These are phyloP conservation scores for Coelastrella sp. DNA, from an alignment of 139 green algal species.

Conservation along the genomic window DNA sequence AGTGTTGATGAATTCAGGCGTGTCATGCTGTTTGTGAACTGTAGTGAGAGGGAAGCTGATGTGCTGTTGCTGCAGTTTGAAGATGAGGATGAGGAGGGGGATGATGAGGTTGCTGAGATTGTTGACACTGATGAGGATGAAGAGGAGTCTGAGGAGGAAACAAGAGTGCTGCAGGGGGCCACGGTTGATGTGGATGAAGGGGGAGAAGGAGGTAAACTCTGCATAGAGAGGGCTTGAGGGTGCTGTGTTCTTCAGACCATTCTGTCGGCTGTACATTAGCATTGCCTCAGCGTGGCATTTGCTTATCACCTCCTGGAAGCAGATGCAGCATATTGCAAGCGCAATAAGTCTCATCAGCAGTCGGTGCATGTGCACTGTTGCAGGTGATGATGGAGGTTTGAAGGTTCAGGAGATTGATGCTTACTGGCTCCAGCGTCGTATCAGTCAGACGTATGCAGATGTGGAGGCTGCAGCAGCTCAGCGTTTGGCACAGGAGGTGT, in stretches of 20 bases:
- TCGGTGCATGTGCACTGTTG: no score
- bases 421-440: conserved; percentile 97
- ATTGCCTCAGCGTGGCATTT: no score
- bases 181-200: conserved; percentile 36
- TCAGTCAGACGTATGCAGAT: conserved; percentile 76
- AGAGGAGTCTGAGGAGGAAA: conserved; percentile 45
- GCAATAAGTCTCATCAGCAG: no score
- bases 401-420: conserved; percentile 91
- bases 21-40: no score
- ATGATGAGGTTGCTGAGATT: conserved; percentile 60
- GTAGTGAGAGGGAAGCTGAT: no score
- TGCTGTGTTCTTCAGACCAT: no score
- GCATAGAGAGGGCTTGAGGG: no score
- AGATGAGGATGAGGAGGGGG: conserved; percentile 68
- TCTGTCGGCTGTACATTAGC: no score
- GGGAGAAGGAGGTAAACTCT: conserved; percentile 17
- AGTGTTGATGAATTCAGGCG: no score
- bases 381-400: conserved; percentile 34
- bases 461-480: conserved; percentile 82
- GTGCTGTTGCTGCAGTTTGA: conserved; percentile 52
- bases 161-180: not conserved
- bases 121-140: conserved; percentile 71
- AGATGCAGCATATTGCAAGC: no score
- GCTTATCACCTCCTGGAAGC: not conserved
- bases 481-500: conserved; percentile 83